Conservation (phyloP, 768 basidiomycete genomes). For the Boletales sp. region DNA sequence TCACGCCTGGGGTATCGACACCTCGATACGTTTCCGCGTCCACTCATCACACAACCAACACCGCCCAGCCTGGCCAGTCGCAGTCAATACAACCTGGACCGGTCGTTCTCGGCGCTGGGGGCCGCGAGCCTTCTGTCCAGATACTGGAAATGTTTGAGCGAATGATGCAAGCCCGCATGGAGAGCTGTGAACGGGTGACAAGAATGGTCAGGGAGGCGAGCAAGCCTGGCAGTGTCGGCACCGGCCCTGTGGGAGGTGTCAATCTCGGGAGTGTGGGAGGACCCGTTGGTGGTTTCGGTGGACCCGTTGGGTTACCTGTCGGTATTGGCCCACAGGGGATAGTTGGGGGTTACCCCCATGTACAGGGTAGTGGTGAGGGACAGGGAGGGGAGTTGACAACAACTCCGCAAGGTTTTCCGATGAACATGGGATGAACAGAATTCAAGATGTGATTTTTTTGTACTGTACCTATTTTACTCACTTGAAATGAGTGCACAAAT, state of each 20-base stretch:
- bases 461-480: not conserved
- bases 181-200: conserved; percentile 67
- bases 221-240: conserved; percentile 16
- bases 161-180: conserved; percentile 72
- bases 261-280: conserved; percentile 24
- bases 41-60: conserved; percentile 5
- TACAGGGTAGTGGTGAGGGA: not conserved
- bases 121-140: conserved; percentile 42
- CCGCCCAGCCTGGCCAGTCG: conserved; percentile 9
- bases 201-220: conserved; percentile 44
- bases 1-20: conserved; percentile 7
- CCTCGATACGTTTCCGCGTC: conserved; percentile 11
- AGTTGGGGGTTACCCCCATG: conserved; percentile 12
- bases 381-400: conserved; percentile 7
- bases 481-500: not conserved
- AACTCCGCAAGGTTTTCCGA: conserved; percentile 22
- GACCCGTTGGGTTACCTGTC: conserved; percentile 22
- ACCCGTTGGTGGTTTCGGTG: conserved; percentile 28
- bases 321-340: conserved; percentile 21
- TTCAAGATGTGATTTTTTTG: not conserved
- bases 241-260: conserved; percentile 7
- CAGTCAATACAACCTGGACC: conserved; percentile 18
- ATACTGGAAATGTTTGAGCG: conserved; percentile 67
- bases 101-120: conserved; percentile 27
- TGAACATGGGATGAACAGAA: conserved; percentile 10